Evolutionary conservation across 768 basidiomycete genomes (phyloP), one percentile per base, ranked within the genome.

Genomic region (Panaeolus papilionaceus): DNA sequence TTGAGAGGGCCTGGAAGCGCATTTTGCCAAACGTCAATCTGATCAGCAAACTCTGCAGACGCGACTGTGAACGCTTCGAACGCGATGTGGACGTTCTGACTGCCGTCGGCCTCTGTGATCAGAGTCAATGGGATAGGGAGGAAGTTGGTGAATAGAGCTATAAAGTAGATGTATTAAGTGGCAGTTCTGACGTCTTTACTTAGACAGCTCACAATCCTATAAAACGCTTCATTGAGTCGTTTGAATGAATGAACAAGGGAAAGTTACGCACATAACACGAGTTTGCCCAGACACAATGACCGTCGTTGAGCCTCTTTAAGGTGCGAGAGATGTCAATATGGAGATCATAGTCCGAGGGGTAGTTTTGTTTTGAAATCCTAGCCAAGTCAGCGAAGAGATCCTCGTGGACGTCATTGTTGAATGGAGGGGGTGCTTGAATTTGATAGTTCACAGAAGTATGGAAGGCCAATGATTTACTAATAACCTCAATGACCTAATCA

Each of bases 401-500:
- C 71, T 88, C 87, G 66, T 88, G 87, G 7, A 89, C 87, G 66
- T 88, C 86, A 2, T 77, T 69, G 10, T 80, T 73, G 71, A 86
- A 89, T 5, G 88, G 88, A 23, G 75, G 72, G 0, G 87, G 87
- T 1, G 88, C 88, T 63, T 79, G 77, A 49, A 86, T 80, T 74
- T 88, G 83, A 66, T 89, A 89, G 77, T 88, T 89, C 28, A 85
- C 82, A 2, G 88, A 89, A 0, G 88, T 86, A 71, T 89, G 88
- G 72, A 90, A 89, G 14, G 85, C 82, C 9, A 89, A 74, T 0
- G 86, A 86, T 72, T 85, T 88, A 71, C 81, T 88, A 51, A 88
- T 78, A 9, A 87, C 86, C 68, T 89, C 84, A 40, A 89, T 79
- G 62, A 86, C 83, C 88, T 89, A 67, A 33, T 33, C 5, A 12